phyloP scores from a whole-genome alignment of 306 rosid genomes.

The Corylus americana region DNA sequence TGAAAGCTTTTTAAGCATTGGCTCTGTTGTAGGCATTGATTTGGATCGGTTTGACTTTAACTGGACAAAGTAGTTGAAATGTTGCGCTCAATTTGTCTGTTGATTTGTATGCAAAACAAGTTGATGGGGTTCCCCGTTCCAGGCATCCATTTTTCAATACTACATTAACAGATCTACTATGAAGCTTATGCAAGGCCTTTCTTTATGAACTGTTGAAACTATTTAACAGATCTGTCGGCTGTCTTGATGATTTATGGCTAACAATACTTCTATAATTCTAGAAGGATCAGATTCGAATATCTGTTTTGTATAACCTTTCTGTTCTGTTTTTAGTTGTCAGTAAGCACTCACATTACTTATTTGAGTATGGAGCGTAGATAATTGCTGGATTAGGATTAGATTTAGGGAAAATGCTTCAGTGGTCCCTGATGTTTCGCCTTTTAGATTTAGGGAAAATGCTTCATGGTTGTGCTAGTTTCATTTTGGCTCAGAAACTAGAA shows the following conservation, averaged over 20 bases:
- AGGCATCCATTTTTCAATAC: not conserved
- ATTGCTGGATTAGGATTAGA: not conserved
- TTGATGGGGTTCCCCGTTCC: not conserved
- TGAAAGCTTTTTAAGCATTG: not conserved
- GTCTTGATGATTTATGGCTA: not conserved
- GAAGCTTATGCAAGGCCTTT: not conserved
- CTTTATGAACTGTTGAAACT: not conserved
- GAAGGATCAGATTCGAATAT: not conserved
- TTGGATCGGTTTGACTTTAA: not conserved
- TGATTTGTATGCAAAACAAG: not conserved
- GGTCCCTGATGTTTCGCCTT: too few species aligned
- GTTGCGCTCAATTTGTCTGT: not conserved
- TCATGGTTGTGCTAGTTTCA: too few species aligned
- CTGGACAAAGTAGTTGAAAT: not conserved
- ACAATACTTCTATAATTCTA: not conserved
- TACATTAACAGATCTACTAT: not conserved
- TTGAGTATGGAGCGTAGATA: not conserved
- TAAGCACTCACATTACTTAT: not conserved
- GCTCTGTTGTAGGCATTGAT: not conserved
- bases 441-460: too few species aligned
- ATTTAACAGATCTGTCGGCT: not conserved
- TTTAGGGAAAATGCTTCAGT: too few species aligned
- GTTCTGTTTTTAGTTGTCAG: not conserved
- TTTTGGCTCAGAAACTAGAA: too few species aligned
- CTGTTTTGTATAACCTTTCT: not conserved